Conservation (phyloP, 495 filamentous ascomycete species). For the Cryomyces minteri region DNA sequence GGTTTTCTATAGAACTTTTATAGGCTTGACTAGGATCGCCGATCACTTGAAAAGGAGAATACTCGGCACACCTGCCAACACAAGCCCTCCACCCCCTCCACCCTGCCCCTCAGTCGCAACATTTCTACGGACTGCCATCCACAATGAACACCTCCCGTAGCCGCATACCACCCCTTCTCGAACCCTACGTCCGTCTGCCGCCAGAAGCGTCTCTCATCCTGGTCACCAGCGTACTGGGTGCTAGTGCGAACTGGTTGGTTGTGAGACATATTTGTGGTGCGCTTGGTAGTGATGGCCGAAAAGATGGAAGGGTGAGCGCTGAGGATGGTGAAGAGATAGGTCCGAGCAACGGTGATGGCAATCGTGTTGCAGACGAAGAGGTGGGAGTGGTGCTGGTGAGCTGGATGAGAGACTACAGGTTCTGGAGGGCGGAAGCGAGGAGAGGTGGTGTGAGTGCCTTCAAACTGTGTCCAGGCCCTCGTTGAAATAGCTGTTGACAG, state of each 20-base stretch:
- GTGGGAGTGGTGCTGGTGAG: conserved; percentile 52
- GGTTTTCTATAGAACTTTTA: no score
- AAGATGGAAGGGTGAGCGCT: background rate
- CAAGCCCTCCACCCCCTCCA: no score
- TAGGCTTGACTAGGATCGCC: no score
- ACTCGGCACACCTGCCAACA: no score
- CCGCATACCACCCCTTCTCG: conserved; percentile 45
- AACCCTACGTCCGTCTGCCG: conserved; percentile 38
- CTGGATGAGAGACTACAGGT: conserved; percentile 55
- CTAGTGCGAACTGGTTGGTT: conserved; percentile 21
- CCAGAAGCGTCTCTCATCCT: conserved; percentile 40
- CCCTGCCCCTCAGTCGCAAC: no score
- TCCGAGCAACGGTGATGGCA: background rate
- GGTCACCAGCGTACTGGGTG: conserved; percentile 37
- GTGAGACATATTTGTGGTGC: conserved; percentile 34
- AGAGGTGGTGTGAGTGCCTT: conserved; percentile 8
- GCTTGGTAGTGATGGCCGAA: conserved; percentile 12
- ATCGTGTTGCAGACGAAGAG: background rate
- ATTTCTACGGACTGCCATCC: no score
- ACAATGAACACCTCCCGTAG: no score
- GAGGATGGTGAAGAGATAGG: background rate
- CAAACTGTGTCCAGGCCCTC: background rate
- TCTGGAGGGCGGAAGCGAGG: conserved; percentile 38
- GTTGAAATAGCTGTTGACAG: background rate
- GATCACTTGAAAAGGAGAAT: no score